Percentiles rank a stretch among this genome's conserved stretches.
phyloP scores from a whole-genome alignment of 192 early-diverging fungal species.

The Mortierella claussenii region DNA sequence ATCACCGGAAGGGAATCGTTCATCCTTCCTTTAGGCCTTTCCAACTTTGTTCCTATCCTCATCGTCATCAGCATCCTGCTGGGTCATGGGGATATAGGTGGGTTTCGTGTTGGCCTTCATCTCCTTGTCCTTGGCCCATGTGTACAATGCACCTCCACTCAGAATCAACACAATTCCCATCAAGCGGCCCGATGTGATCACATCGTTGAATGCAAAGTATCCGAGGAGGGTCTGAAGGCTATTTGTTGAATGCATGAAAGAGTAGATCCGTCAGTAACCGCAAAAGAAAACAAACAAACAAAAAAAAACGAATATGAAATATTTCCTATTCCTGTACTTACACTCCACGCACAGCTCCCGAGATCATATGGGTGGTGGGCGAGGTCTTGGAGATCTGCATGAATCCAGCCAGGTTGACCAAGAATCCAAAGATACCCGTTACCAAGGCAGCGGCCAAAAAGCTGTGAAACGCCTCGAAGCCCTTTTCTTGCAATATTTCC shows the following conservation, averaged over 20 bases:
- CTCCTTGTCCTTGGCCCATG: constrained; percentile 51
- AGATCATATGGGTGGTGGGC: constrained; percentile 68
- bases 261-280: background rate
- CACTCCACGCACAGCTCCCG: constrained; percentile 69
- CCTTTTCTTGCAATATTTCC: background rate
- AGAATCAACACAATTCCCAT: constrained; percentile 51
- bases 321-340: no score
- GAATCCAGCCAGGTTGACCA: constrained; percentile 71
- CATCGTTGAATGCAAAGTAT: constrained; percentile 44
- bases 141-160: constrained; percentile 46
- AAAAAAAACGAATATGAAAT: background rate
- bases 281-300: constrained; percentile 9
- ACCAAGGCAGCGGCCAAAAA: constrained; percentile 50
- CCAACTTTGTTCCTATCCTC: constrained; percentile 20
- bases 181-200: constrained; percentile 52
- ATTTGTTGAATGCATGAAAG: background rate
- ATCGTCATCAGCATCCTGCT: constrained; percentile 31
- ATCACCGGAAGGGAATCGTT: no score
- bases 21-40: constrained; percentile 26
- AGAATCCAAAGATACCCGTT: constrained; percentile 67
- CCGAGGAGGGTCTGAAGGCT: constrained; percentile 55
- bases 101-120: constrained; percentile 29
- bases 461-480: constrained; percentile 11
- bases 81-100: constrained; percentile 41
- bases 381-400: constrained; percentile 73